Evolutionary conservation across 441 rosid species (phyloP).

Genomic region (Capsella rubella): DNA sequence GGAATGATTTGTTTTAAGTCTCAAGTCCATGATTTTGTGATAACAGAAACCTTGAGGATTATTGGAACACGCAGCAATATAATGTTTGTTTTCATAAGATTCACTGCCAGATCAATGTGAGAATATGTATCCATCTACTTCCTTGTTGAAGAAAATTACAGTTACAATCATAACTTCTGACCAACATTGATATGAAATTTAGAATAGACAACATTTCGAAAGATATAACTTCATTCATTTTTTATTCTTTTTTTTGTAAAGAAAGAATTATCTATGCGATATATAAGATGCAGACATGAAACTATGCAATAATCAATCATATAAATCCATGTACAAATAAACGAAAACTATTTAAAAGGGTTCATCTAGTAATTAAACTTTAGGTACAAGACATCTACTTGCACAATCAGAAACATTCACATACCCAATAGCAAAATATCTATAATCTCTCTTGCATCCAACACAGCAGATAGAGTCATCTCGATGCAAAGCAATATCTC

Average conservation of each 20-base stretch:
- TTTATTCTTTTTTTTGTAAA: background rate
- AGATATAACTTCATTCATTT: background rate
- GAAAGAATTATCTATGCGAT: background rate
- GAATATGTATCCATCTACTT: background rate
- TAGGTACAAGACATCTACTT: constrained; percentile 39
- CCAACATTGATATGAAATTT: background rate
- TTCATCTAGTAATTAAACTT: constrained; percentile 8
- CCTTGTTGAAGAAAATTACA: background rate
- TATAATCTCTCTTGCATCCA: constrained; percentile 38
- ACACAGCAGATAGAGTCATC: constrained; percentile 20
- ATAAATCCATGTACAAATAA: constrained; percentile 24
- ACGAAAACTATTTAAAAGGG: constrained; percentile 29
- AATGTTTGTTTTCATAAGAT: constrained; percentile 16
- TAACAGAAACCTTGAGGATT: background rate
- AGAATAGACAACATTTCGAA: background rate
- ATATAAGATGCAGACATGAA: background rate
- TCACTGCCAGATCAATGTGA: background rate
- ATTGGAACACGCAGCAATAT: background rate
- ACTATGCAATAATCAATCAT: constrained; percentile 22
- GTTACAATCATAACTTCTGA: background rate
- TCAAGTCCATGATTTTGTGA: constrained; percentile 9
- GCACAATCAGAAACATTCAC: constrained; percentile 36
- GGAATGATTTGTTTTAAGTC: constrained; percentile 12
- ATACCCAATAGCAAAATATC: constrained; percentile 35
- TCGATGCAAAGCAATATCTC: constrained; percentile 16